Percentiles rank a stretch among this genome's conserved stretches.
Evolutionary conservation across 2,329 filamentous ascomycete genomes (phyloP).

Genomic region (Trichoderma sp.): DNA sequence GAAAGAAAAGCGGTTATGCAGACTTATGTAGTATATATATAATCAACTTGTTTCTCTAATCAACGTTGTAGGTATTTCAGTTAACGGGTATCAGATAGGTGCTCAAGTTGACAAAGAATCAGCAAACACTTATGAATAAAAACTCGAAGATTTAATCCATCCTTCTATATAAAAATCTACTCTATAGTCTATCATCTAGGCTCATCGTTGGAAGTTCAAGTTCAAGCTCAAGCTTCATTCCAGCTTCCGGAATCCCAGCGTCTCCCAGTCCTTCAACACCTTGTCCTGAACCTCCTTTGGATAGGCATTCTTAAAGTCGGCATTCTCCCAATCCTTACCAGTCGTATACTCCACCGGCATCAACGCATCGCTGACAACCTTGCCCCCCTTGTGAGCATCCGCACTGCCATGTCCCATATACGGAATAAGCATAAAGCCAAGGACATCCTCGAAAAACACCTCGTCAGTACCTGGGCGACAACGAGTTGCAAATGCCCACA

Average conservation of each 20-base stretch:
- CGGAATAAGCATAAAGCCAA: conserved; percentile 43
- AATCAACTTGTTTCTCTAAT: background rate
- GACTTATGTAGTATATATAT: background rate
- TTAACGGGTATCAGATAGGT: background rate
- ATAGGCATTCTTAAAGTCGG: conserved; percentile 35
- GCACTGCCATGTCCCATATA: conserved; percentile 45
- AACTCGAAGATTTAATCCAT: background rate
- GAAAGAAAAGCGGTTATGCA: background rate
- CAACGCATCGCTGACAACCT: conserved; percentile 45
- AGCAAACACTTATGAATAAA: background rate
- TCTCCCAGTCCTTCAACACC: conserved; percentile 28
- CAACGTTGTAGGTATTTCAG: background rate
- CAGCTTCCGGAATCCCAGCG: background rate
- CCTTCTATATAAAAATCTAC: background rate
- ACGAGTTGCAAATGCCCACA: conserved; percentile 48
- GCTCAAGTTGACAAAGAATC: background rate
- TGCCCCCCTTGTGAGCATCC: conserved; percentile 36
- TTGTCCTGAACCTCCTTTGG: conserved; percentile 40
- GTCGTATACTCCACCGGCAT: conserved; percentile 41
- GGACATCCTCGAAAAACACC: conserved; percentile 42
- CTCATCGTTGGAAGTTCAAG: background rate
- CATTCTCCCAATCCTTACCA: conserved; percentile 32
- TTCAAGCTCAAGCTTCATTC: background rate
- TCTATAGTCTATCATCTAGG: background rate
- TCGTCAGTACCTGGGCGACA: conserved; percentile 46